Percentiles rank a stretch among this genome's conserved stretches.
phyloP scores from a whole-genome alignment of 176 grass and related monocot genomes.

The maize (Zea mays) region DNA sequence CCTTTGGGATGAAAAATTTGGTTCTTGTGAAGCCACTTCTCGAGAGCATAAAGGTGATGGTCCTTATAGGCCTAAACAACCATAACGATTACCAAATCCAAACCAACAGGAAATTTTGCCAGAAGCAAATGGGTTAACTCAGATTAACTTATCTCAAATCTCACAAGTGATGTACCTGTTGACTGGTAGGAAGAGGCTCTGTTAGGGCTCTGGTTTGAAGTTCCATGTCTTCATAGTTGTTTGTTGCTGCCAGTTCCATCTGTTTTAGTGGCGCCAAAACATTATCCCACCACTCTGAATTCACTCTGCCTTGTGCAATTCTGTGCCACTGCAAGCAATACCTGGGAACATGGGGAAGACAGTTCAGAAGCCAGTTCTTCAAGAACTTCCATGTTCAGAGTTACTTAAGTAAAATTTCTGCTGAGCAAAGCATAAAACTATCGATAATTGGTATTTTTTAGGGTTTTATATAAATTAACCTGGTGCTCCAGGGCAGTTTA shows the following conservation, averaged over 20 bases:
- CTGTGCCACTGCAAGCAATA: conserved; percentile 93
- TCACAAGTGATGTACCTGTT: conserved; percentile 56
- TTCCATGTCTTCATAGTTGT: conserved; percentile 77
- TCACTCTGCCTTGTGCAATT: conserved; percentile 69
- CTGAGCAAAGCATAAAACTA: conserved; percentile 3
- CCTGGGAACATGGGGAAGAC: conserved; percentile 46
- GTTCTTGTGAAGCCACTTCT: conserved; percentile 92
- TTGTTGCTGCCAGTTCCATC: conserved; percentile 63
- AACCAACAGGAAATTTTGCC: conserved; percentile 14
- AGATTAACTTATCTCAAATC: conserved; percentile 22
- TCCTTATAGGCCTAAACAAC: conserved; percentile 76
- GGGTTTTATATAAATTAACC: not conserved
- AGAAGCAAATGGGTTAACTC: conserved; percentile 14
- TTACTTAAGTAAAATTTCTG: not conserved
- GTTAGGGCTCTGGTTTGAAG: conserved; percentile 85
- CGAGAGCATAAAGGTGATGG: conserved; percentile 84
- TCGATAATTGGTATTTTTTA: not conserved
- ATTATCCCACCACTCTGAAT: conserved; percentile 73
- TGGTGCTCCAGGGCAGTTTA: not conserved
- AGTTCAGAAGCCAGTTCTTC: conserved; percentile 14
- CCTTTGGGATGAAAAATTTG: conserved; percentile 83
- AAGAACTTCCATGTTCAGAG: conserved; percentile 18
- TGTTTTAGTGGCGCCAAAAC: conserved; percentile 73
- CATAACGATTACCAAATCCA: conserved; percentile 29
- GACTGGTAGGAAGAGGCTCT: conserved; percentile 93